Evolutionary conservation across 257 asterid species (phyloP), one percentile per base, ranked within the genome.

Genomic region (Ballota nigra): DNA sequence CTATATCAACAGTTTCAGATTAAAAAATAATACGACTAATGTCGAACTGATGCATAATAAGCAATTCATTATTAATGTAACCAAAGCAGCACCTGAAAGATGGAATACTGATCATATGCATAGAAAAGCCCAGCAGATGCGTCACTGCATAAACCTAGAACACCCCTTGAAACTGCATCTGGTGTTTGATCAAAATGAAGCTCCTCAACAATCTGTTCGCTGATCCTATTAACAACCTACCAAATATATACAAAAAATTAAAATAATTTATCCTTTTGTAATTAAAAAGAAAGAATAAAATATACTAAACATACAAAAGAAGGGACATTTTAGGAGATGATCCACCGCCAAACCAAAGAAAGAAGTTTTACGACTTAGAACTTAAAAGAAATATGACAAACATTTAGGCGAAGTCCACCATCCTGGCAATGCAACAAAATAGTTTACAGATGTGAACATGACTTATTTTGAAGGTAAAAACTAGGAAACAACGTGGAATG

Each of bases 71-170:
- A 75, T 23, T 7, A 47, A 69, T 60, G 41, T 28, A 52, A 26
- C 28, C 70, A 77, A 78, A 45, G 41, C 63, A 34, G 68, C 70
- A 89, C 99, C 99, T 94, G 98, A 84, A 89, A 94, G 75, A 94
- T 89, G 71, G 98, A 88, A 76, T 85, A 85, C 72, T 91, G 96
- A 78, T 94, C 98, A 71, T 91, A 94, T 57, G 96, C 99, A 76
- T 94, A 94, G 81, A 94, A 94, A 77, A 94, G 86, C 76, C 99
- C 99, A 67, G 99, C 98, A 78, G 99, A 86, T 51, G 99, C 97
- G 63, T 94, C 99, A 73, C 97, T 91, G 83, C 99, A 94, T 84
- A 94, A 86, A 68, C 97, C 98, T 73, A 88, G 82, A 75, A 94
- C 80, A 60, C 97, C 96, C 76, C 71, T 88, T 71, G 97, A 82